Evolutionary conservation across 2,329 filamentous ascomycete species (phyloP).

Genomic region (Trichoderma koningii): DNA sequence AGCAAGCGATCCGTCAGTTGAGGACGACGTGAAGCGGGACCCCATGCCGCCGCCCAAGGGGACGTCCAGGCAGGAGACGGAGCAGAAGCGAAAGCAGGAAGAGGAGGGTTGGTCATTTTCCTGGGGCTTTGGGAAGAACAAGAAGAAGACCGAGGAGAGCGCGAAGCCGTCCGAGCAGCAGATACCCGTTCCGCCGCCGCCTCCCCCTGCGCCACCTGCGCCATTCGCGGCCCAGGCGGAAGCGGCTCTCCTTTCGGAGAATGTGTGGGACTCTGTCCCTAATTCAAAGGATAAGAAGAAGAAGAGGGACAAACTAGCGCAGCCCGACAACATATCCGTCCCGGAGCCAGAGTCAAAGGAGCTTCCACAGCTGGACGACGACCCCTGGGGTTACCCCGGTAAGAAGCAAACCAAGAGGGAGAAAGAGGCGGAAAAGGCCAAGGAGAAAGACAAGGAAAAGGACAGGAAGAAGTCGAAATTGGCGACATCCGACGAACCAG

Average conservation of each 20-base stretch:
- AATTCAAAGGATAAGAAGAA: constrained; percentile 34
- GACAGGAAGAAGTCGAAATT: constrained; percentile 27
- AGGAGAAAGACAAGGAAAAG: constrained; percentile 31
- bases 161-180: constrained; percentile 4
- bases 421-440: constrained; percentile 29
- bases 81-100: constrained; percentile 36
- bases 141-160: constrained; percentile 30
- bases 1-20: constrained; percentile 34
- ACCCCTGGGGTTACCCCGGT: constrained; percentile 31
- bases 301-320: constrained; percentile 34
- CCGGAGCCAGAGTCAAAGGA: constrained; percentile 32
- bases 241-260: constrained; percentile 16
- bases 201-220: constrained; percentile 12
- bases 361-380: constrained; percentile 28
- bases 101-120: constrained; percentile 38
- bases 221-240: constrained; percentile 6
- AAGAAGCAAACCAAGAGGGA: constrained; percentile 38
- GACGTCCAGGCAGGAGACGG: constrained; percentile 27
- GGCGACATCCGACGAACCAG: neutral
- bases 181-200: constrained; percentile 10
- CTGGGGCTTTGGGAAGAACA: constrained; percentile 37
- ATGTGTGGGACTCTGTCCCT: constrained; percentile 13
- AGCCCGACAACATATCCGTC: constrained; percentile 32
- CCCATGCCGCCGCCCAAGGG: constrained; percentile 35
- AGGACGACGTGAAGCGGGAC: constrained; percentile 26